phyloP scores from a whole-genome alignment of 1,284 basidiomycete genomes.

The Trametes pubescens region DNA sequence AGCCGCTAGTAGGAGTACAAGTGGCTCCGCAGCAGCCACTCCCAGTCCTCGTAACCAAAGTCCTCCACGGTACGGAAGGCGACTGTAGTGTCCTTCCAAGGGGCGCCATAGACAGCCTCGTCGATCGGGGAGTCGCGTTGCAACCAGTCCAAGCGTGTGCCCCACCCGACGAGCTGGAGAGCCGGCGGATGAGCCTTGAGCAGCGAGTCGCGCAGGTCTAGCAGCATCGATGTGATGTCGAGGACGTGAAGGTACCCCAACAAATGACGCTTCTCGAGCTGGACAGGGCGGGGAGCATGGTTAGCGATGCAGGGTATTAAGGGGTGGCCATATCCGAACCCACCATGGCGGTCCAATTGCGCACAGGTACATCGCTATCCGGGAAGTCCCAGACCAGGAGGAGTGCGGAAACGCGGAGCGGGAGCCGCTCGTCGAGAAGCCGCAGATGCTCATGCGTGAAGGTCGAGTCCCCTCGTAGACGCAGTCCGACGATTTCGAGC shows the following conservation, averaged over 20 bases:
- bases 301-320: too few relatives aligned
- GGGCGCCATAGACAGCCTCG: background rate
- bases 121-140: slow-evolving; percentile 6
- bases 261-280: slow-evolving; percentile 5
- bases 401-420: slow-evolving; percentile 10
- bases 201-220: slow-evolving; percentile 12
- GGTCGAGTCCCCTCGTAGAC: background rate
- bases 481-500: slow-evolving; percentile 16
- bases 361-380: background rate
- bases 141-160: slow-evolving; percentile 7
- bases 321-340: background rate
- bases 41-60: slow-evolving; percentile 26
- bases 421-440: slow-evolving; percentile 1
- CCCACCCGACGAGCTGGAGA: slow-evolving; percentile 19
- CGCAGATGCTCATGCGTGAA: background rate
- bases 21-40: slow-evolving; percentile 22
- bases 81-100: slow-evolving; percentile 3
- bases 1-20: too few relatives aligned
- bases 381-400: background rate
- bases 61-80: slow-evolving; percentile 14
- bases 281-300: background rate
- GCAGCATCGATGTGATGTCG: background rate
- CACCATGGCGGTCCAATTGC: background rate
- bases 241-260: slow-evolving; percentile 18
- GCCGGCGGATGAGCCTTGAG: slow-evolving; percentile 17